Evolutionary conservation across 2,329 filamentous ascomycete genomes (phyloP).

Genomic region (Epichloe amarillans): DNA sequence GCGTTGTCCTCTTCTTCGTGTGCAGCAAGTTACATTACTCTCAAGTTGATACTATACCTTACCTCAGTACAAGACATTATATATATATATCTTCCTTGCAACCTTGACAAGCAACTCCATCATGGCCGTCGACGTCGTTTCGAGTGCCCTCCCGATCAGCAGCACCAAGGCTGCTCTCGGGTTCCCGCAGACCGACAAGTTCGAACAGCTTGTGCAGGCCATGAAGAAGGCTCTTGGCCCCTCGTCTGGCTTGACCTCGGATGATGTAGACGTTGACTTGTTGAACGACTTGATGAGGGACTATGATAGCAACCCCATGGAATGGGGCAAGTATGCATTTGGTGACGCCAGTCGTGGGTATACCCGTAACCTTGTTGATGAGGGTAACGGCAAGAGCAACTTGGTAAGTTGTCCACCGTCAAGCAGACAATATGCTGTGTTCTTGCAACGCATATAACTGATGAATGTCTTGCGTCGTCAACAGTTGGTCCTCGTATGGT

Average conservation of each 20-base stretch:
- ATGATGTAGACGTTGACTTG: slow-evolving; percentile 63
- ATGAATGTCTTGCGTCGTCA: slow-evolving; percentile 2
- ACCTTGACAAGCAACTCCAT: slow-evolving; percentile 8
- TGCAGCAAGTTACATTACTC: neutral
- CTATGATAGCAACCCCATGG: slow-evolving; percentile 54
- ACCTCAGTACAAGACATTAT: neutral
- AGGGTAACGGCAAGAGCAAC: slow-evolving; percentile 71
- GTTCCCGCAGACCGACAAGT: slow-evolving; percentile 29
- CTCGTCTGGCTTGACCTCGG: slow-evolving; percentile 68
- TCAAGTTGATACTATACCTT: neutral
- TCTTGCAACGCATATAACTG: neutral
- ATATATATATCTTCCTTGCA: neutral
- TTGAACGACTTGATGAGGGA: slow-evolving; percentile 60
- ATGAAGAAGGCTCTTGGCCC: slow-evolving; percentile 65
- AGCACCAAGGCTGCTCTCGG: slow-evolving; percentile 12
- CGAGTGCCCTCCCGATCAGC: slow-evolving; percentile 12
- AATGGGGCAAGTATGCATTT: slow-evolving; percentile 67
- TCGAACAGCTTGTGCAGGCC: slow-evolving; percentile 58
- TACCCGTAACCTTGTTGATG: slow-evolving; percentile 79
- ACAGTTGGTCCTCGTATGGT: slow-evolving; percentile 80
- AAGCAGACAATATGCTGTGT: neutral
- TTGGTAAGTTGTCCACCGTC: slow-evolving; percentile 35
- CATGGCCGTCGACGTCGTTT: slow-evolving; percentile 24
- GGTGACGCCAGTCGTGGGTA: slow-evolving; percentile 58
- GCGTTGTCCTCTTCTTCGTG: slow-evolving; percentile 12